These are phyloP conservation scores for Didymella sp. DNA, from an alignment of 2,329 filamentous ascomycete species.

Conservation along the genomic window DNA sequence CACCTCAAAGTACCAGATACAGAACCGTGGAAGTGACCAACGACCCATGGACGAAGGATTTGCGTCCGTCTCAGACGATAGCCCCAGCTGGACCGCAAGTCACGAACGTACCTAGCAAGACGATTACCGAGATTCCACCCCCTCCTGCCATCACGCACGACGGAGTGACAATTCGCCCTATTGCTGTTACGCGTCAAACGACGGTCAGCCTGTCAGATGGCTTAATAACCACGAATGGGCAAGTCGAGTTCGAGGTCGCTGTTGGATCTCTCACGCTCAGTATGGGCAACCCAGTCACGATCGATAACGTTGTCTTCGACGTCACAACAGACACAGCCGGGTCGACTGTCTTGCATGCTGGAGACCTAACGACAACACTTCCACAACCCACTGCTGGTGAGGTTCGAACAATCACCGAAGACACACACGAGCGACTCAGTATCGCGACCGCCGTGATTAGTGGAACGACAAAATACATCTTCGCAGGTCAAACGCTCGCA, in stretches of 20 bases:
- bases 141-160: slow-evolving; percentile 2
- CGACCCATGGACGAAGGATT: slow-evolving; percentile 1
- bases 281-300: slow-evolving; percentile 12
- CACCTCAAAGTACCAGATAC: neutral
- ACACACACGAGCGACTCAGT: neutral
- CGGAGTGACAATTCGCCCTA: neutral
- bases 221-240: neutral
- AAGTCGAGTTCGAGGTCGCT: slow-evolving; percentile 13
- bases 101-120: neutral
- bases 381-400: slow-evolving; percentile 6
- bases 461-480: slow-evolving; percentile 25
- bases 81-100: neutral
- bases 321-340: slow-evolving; percentile 24
- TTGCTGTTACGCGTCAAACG: neutral
- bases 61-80: neutral
- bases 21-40: neutral
- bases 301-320: slow-evolving; percentile 20
- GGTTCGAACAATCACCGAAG: neutral
- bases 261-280: slow-evolving; percentile 23
- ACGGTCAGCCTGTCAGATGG: neutral
- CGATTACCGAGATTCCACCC: slow-evolving; percentile 1
- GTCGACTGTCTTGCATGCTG: slow-evolving; percentile 25
- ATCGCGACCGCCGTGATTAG: slow-evolving; percentile 22
- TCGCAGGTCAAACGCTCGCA: slow-evolving; percentile 29
- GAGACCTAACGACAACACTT: slow-evolving; percentile 24